Base-by-base conservation (phyloP, 345 rosid genomes). In the Eucalyptus viminalis region DNA sequence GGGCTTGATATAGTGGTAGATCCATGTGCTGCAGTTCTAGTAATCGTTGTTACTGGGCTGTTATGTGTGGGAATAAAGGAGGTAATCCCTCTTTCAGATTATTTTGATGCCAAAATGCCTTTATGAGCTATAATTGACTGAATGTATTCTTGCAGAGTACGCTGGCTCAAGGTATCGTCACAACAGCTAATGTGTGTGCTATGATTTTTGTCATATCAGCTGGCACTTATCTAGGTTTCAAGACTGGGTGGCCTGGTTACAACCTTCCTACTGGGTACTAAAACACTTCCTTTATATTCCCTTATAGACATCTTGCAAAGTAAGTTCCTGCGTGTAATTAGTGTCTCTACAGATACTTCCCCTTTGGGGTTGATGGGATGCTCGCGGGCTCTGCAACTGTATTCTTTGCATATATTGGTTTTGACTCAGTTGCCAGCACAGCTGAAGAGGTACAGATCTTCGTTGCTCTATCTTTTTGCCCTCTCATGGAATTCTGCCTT, bases 341-440 rank as follows among this genome's bases (percentile, higher is more conserved):
- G 80, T 88, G 87, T 62, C 51, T 86, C 49, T 45, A 86, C 90
- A 98, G 99, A 91, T 95, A 94, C 88, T 97, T 98, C 87, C 96
- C 99, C 87, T 98, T 95, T 87, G 99, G 99, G 81, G 96, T 95
- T 44, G 96, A 97, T 90, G 99, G 99, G 60, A 95, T 98, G 98
- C 97, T 98, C 92, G 99, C 99, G 43, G 99, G 99, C 47, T 93
- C 99, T 93, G 99, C 98, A 65, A 97, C 97, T 4, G 99, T 98
- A 87, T 98, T 98, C 91, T 98, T 98, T 92, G 96, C 99, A 31
- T 98, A 92, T 90, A 96, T 98, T 90, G 99, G 99, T 87, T 98
- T 98, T 92, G 99, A 98, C 95, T 92, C 99, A 67, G 99, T 98
- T 90, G 98, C 99, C 90, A 97, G 99, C 93, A 94, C 99, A 44